Conservation (phyloP, 352 stramenopile genomes). For the Phytopythium sindhum region DNA sequence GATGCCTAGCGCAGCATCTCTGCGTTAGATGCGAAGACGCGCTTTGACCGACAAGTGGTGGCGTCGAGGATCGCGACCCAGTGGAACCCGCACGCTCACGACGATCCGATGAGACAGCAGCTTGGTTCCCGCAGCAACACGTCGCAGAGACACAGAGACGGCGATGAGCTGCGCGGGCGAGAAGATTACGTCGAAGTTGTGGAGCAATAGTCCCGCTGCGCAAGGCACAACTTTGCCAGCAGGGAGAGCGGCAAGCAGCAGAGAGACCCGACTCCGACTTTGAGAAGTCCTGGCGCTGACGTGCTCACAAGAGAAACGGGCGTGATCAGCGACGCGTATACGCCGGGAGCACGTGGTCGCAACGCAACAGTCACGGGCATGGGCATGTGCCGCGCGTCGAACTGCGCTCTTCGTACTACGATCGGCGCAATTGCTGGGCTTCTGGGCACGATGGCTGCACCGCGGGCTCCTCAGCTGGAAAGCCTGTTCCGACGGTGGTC, state of each 20-base stretch:
- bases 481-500: not conserved
- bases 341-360: not conserved
- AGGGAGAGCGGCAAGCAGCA: not conserved
- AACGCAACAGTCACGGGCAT: not conserved
- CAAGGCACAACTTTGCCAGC: constrained; percentile 6
- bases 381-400: constrained; percentile 12
- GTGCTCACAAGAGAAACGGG: not conserved
- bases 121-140: constrained; percentile 28
- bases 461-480: not conserved
- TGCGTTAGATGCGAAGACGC: constrained; percentile 10
- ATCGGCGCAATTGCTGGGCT: constrained; percentile 13
- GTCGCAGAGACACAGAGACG: constrained; percentile 26
- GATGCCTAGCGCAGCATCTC: constrained; percentile 9
- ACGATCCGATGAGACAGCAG: constrained; percentile 25
- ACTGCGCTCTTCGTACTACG: constrained; percentile 9
- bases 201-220: constrained; percentile 17
- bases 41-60: constrained; percentile 23
- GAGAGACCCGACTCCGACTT: not conserved
- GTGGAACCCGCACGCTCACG: constrained; percentile 52
- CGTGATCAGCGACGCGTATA: not conserved
- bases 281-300: not conserved
- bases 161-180: constrained; percentile 15
- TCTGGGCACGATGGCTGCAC: not conserved
- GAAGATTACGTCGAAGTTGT: constrained; percentile 25
- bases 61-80: constrained; percentile 43